Percentiles rank a stretch among this genome's conserved stretches.
Evolutionary conservation across 2,329 filamentous ascomycete species (phyloP).

Genomic region (Beauveria caledonica): DNA sequence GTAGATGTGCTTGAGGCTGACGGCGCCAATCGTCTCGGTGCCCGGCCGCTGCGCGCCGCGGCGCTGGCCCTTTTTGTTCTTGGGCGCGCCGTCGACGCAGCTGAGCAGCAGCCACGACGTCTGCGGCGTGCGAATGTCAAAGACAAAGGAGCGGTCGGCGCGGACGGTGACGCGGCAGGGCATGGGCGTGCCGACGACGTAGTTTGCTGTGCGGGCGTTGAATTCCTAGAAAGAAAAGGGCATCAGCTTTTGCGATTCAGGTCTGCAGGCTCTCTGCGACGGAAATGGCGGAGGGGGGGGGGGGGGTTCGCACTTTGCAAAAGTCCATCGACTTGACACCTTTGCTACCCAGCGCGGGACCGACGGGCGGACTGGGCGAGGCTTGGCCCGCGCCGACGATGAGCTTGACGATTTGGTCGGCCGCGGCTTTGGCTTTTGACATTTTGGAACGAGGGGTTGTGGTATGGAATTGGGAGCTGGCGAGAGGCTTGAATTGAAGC

Average conservation of each 20-base stretch:
- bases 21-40: slow-evolving; percentile 68
- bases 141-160: slow-evolving; percentile 85
- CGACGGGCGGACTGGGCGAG: slow-evolving; percentile 88
- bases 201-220: slow-evolving; percentile 86
- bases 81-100: slow-evolving; percentile 61
- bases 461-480: slow-evolving; percentile 9
- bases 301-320: slow-evolving; percentile 64
- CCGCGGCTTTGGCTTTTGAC: slow-evolving; percentile 41
- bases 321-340: slow-evolving; percentile 99
- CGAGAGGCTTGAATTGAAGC: background rate
- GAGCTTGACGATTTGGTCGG: slow-evolving; percentile 83
- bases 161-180: slow-evolving; percentile 88
- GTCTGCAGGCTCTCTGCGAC: background rate
- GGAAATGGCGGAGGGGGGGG: background rate
- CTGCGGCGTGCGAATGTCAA: slow-evolving; percentile 89
- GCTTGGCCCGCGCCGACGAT: slow-evolving; percentile 96
- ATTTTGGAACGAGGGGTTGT: slow-evolving; percentile 26
- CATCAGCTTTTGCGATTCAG: background rate
- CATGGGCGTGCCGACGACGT: slow-evolving; percentile 73
- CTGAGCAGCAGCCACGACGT: slow-evolving; percentile 84
- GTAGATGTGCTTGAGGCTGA: slow-evolving; percentile 92
- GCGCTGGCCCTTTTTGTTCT: slow-evolving; percentile 65
- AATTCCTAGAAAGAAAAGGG: slow-evolving; percentile 60
- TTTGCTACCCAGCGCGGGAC: slow-evolving; percentile 91
- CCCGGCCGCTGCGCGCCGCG: slow-evolving; percentile 70